Conservation (phyloP, 495 filamentous ascomycete genomes). For the Trichoderma asperelloides region DNA sequence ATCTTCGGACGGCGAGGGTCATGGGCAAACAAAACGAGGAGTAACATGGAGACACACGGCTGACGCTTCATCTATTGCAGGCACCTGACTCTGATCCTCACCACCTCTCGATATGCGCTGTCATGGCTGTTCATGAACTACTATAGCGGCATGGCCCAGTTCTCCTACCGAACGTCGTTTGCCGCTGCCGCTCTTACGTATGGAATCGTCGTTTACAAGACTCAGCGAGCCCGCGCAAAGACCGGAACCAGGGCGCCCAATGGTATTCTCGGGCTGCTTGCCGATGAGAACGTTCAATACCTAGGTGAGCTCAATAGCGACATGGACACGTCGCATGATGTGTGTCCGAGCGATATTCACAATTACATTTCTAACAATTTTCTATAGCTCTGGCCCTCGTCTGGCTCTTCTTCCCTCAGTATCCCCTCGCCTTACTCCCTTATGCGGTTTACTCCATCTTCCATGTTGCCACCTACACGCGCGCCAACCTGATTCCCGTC, state of each 20-base stretch:
- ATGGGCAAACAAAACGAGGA: not conserved
- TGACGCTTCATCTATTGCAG: slow-evolving; percentile 29
- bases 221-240: slow-evolving; percentile 71
- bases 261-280: slow-evolving; percentile 52
- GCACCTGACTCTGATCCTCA: slow-evolving; percentile 76
- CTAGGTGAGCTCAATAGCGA: slow-evolving; percentile 54
- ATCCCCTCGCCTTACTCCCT: slow-evolving; percentile 81
- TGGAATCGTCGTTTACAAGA: slow-evolving; percentile 99
- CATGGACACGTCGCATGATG: slow-evolving; percentile 1
- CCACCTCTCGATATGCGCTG: slow-evolving; percentile 68
- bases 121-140: slow-evolving; percentile 79
- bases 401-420: slow-evolving; percentile 88
- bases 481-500: slow-evolving; percentile 61
- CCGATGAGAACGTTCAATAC: slow-evolving; percentile 97
- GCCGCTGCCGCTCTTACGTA: slow-evolving; percentile 83
- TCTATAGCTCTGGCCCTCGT: slow-evolving; percentile 79
- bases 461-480: slow-evolving; percentile 84
- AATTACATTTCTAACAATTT: not conserved
- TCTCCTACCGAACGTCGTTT: slow-evolving; percentile 86
- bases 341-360: not conserved
- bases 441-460: slow-evolving; percentile 97
- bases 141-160: slow-evolving; percentile 59
- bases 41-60: not conserved
- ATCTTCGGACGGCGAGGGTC: not conserved
- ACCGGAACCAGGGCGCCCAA: slow-evolving; percentile 48